phyloP scores from a whole-genome alignment of 192 early-diverging fungal species.

The Coemansia sp. region DNA sequence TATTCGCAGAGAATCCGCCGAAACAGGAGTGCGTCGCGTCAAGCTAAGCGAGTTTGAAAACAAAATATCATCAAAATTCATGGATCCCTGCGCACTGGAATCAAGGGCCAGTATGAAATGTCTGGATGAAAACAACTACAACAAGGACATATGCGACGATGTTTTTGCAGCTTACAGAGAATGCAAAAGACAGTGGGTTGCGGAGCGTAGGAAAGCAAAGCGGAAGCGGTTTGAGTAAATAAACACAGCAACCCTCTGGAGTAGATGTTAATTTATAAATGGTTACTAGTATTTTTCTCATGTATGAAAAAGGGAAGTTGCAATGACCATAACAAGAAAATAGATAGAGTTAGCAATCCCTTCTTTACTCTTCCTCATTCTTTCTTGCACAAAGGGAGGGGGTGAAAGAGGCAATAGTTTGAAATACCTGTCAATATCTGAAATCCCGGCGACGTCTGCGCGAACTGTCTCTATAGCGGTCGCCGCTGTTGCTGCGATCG shows the following conservation, averaged over 20 bases:
- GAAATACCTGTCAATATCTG: constrained; percentile 16
- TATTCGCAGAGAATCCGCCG: constrained; percentile 30
- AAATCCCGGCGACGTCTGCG: constrained; percentile 29
- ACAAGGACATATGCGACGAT: constrained; percentile 31
- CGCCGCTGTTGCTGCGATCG: constrained; percentile 6
- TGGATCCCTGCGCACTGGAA: constrained; percentile 53
- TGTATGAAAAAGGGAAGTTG: neutral
- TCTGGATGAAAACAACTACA: constrained; percentile 47
- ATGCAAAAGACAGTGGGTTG: constrained; percentile 51
- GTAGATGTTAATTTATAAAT: neutral
- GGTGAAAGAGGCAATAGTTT: neutral
- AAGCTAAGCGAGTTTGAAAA: constrained; percentile 44
- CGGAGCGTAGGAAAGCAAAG: constrained; percentile 30
- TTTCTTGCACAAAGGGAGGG: neutral
- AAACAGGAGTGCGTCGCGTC: constrained; percentile 29
- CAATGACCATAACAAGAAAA: neutral
- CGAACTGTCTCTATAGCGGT: constrained; percentile 24
- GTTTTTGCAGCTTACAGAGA: constrained; percentile 48
- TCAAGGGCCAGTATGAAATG: constrained; percentile 48
- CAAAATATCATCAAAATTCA: constrained; percentile 46
- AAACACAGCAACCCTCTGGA: neutral
- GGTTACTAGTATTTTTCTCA: neutral
- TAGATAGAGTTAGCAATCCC: neutral
- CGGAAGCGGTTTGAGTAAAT: neutral
- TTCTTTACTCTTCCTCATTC: no score